Evolutionary conservation across 768 basidiomycete genomes (phyloP).

Genomic region (Termitomyces sp.): DNA sequence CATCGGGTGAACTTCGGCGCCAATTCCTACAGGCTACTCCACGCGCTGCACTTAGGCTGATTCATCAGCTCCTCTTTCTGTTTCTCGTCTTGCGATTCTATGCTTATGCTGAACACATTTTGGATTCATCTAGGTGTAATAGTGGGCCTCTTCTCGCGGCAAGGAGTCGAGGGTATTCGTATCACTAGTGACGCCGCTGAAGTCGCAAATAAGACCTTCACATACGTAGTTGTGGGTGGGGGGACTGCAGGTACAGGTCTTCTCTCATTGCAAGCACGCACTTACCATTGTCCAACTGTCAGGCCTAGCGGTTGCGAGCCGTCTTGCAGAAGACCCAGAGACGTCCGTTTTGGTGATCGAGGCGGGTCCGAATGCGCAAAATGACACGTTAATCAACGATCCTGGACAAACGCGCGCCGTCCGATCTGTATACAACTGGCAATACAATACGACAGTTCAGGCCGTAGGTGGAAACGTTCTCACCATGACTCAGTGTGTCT

Average conservation of each 20-base stretch:
- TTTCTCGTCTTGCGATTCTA: neutral
- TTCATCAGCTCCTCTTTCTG: neutral
- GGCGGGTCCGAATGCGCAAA: constrained; percentile 15
- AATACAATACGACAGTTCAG: constrained; percentile 12
- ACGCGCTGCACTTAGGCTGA: neutral
- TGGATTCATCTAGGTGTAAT: neutral
- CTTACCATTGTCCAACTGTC: too few species aligned
- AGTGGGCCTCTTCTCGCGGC: neutral
- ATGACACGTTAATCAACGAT: constrained; percentile 14
- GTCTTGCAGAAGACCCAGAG: constrained; percentile 7
- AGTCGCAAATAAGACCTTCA: constrained; percentile 11
- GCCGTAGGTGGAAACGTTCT: constrained; percentile 3
- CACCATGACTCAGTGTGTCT: constrained; percentile 7
- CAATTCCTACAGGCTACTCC: too few species aligned
- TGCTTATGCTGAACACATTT: neutral
- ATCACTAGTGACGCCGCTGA: constrained; percentile 9
- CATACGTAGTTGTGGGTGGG: constrained; percentile 11
- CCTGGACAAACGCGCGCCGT: constrained; percentile 6
- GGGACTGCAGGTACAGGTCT: constrained; percentile 10
- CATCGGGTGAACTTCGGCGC: too few species aligned
- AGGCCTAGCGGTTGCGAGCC: too few species aligned
- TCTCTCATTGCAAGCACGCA: too few species aligned
- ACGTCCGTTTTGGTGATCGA: constrained; percentile 1
- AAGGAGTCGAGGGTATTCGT: constrained; percentile 5
- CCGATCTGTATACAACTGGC: constrained; percentile 5